Conservation (phyloP, 345 rosid genomes). For the Citrus reticulata region DNA sequence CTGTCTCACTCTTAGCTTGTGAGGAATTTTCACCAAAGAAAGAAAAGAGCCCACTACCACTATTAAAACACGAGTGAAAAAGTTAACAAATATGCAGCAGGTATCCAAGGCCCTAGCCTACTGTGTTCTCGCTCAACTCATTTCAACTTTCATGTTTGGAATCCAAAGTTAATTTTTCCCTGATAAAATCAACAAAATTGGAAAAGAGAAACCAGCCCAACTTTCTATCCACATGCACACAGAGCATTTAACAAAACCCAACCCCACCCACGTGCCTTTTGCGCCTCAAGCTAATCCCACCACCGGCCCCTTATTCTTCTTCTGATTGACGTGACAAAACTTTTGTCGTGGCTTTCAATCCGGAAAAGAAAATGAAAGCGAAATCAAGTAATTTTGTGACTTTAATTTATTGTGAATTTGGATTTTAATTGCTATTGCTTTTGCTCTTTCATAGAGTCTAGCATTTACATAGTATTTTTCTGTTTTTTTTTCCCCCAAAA, state of each 20-base stretch:
- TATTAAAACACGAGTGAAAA: neutral
- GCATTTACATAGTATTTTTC: too few relatives aligned
- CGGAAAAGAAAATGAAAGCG: neutral
- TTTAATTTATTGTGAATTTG: too few relatives aligned
- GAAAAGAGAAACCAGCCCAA: too few relatives aligned
- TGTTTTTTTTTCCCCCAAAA: too few relatives aligned
- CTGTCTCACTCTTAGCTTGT: neutral
- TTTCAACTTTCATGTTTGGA: neutral
- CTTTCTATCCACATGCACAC: neutral
- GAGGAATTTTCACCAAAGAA: neutral
- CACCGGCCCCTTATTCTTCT: neutral
- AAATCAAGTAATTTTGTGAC: neutral
- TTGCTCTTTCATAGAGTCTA: too few relatives aligned
- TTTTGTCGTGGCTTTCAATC: neutral
- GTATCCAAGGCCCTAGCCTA: constrained; percentile 10
- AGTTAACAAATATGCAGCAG: neutral
- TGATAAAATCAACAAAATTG: neutral
- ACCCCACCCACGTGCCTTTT: constrained; percentile 23
- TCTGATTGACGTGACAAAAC: neutral
- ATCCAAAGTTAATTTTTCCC: constrained; percentile 4
- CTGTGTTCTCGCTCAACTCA: neutral
- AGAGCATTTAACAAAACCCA: constrained; percentile 1
- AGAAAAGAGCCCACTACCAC: constrained; percentile 1
- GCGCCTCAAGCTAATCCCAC: neutral
- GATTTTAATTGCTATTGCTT: neutral